These are phyloP conservation scores for Cinnamomum chago DNA, from an alignment of 164 flowering plant species.

Conservation along the genomic window DNA sequence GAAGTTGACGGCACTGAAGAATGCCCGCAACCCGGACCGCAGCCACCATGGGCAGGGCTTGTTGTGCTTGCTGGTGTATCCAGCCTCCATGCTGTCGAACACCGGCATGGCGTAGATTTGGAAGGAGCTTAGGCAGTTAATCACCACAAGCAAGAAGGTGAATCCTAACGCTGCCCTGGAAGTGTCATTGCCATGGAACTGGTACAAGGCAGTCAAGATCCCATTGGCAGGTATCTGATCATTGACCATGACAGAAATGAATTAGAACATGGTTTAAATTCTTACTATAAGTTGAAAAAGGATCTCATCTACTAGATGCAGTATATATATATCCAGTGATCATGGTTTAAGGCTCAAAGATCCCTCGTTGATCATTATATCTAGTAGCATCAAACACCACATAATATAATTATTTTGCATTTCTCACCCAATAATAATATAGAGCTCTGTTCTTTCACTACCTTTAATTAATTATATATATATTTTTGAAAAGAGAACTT, in stretches of 20 bases:
- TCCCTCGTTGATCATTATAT: background rate
- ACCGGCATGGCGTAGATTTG: conserved; percentile 71
- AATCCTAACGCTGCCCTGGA: conserved; percentile 44
- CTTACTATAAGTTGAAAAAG: no score
- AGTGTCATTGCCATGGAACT: conserved; percentile 44
- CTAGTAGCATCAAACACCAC: background rate
- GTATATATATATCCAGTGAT: background rate
- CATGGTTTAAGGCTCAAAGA: background rate
- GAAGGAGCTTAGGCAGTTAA: conserved; percentile 47
- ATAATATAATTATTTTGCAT: no score
- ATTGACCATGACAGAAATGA: background rate
- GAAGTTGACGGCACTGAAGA: conserved; percentile 47
- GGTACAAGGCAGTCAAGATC: conserved; percentile 44
- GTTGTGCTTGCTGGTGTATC: conserved; percentile 36
- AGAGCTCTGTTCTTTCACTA: no score
- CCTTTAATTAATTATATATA: no score
- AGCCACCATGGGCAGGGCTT: conserved; percentile 50
- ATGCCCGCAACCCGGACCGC: conserved; percentile 30
- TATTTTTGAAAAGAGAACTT: background rate
- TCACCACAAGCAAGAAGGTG: conserved; percentile 33
- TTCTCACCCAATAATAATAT: no score
- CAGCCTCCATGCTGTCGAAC: conserved; percentile 60
- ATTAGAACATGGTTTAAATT: background rate
- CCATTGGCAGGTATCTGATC: conserved; percentile 60
- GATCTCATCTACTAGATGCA: background rate